These are phyloP conservation scores for Xanthoceras sorbifolium DNA, from an alignment of 345 rosid species.

Conservation along the genomic window DNA sequence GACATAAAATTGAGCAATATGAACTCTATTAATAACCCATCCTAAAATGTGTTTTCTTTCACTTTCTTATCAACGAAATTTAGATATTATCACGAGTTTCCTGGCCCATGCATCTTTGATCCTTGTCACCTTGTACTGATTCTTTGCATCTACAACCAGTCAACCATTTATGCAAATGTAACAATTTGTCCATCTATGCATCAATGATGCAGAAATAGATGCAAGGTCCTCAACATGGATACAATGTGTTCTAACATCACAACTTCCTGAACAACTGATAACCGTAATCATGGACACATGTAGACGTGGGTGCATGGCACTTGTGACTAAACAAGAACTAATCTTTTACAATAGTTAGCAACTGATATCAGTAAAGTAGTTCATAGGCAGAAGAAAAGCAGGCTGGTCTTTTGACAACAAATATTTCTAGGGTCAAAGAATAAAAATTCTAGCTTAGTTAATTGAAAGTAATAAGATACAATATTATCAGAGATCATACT, in stretches of 20 bases:
- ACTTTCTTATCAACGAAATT: not conserved
- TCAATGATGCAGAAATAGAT: not conserved
- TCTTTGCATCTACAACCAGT: not conserved
- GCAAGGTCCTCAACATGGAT: not conserved
- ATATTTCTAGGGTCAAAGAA: not conserved
- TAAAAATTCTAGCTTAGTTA: not conserved
- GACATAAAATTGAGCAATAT: not conserved
- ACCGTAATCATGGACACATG: not conserved
- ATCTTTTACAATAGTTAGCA: conserved; percentile 4
- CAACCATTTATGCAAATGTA: not conserved
- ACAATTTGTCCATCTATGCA: not conserved
- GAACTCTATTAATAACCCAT: not conserved
- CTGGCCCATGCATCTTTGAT: not conserved
- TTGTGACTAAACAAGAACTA: not conserved
- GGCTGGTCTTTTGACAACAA: not conserved
- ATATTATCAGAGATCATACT: not conserved
- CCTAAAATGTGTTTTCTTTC: not conserved
- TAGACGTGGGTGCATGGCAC: not conserved
- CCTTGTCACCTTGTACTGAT: not conserved
- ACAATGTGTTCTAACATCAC: not conserved
- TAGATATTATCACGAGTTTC: not conserved
- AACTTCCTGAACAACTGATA: not conserved
- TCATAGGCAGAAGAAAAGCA: not conserved
- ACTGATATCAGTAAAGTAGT: not conserved
- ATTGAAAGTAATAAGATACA: not conserved